Evolutionary conservation across 345 rosid species (phyloP).

Genomic region (Arabis hirsuta): DNA sequence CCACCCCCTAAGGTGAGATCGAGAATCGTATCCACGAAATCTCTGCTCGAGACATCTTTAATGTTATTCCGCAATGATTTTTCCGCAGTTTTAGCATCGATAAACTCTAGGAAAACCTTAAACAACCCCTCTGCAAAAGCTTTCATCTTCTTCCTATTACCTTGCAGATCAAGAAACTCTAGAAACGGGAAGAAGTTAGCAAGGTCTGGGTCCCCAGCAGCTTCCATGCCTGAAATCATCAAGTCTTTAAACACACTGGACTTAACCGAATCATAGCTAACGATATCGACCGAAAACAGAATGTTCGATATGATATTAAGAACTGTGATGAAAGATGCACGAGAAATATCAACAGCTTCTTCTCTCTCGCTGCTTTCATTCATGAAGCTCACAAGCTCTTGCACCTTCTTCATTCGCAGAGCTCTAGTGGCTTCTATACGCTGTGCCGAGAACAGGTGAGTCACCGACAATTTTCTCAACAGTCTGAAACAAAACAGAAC

Average conservation of each 20-base stretch:
- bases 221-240: constrained; percentile 8
- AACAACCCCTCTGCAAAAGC: constrained; percentile 6
- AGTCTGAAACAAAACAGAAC: constrained; percentile 16
- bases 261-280: constrained; percentile 9
- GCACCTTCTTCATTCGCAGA: constrained; percentile 19
- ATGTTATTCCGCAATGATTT: neutral
- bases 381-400: constrained; percentile 29
- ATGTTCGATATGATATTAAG: constrained; percentile 39
- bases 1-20: constrained; percentile 21
- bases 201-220: constrained; percentile 22
- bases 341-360: constrained; percentile 35
- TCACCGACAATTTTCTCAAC: constrained; percentile 21
- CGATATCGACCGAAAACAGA: constrained; percentile 31
- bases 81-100: constrained; percentile 29
- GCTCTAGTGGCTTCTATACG: constrained; percentile 24
- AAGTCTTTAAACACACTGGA: constrained; percentile 8
- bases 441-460: constrained; percentile 29
- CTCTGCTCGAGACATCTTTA: constrained; percentile 2
- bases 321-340: constrained; percentile 26
- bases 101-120: constrained; percentile 27
- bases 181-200: constrained; percentile 36
- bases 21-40: constrained; percentile 30
- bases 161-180: constrained; percentile 32
- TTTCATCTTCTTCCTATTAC: constrained; percentile 26
- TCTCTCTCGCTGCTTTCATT: constrained; percentile 24